phyloP scores from a whole-genome alignment of 192 early-diverging fungal species.

The Backusella macrospora region DNA sequence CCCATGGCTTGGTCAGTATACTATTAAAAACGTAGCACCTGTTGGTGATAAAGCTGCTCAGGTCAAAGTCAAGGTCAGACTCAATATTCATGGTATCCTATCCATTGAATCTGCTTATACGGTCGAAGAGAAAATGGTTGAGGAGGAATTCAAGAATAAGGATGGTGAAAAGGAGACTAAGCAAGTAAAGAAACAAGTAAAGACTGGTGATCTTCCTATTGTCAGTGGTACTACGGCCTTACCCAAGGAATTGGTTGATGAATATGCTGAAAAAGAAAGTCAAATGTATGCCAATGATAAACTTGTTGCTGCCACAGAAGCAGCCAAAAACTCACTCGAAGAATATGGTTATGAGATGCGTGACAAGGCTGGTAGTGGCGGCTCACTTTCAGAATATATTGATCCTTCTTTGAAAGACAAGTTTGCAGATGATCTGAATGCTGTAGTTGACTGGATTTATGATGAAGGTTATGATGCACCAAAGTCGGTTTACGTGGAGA shows the following conservation, averaged over 20 bases:
- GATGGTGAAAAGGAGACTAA: conserved; percentile 63
- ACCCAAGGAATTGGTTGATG: conserved; percentile 53
- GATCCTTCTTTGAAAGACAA: conserved; percentile 68
- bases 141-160: conserved; percentile 69
- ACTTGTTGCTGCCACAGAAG: conserved; percentile 90
- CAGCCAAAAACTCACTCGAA: conserved; percentile 91
- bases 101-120: conserved; percentile 80
- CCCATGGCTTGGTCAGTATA: conserved; percentile 81
- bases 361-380: conserved; percentile 74
- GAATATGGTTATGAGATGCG: conserved; percentile 98
- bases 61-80: conserved; percentile 88
- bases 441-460: conserved; percentile 96
- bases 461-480: conserved; percentile 91
- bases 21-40: conserved; percentile 78
- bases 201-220: conserved; percentile 81
- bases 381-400: conserved; percentile 71
- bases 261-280: conserved; percentile 77
- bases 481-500: conserved; percentile 85
- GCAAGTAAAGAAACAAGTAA: conserved; percentile 90
- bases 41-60: conserved; percentile 69
- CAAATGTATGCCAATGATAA: conserved; percentile 84
- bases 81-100: conserved; percentile 84
- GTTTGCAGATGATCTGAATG: conserved; percentile 69
- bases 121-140: conserved; percentile 84
- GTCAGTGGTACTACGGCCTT: conserved; percentile 63